phyloP scores from a whole-genome alignment of 768 basidiomycete species.

The Fomitopsis pulvina region DNA sequence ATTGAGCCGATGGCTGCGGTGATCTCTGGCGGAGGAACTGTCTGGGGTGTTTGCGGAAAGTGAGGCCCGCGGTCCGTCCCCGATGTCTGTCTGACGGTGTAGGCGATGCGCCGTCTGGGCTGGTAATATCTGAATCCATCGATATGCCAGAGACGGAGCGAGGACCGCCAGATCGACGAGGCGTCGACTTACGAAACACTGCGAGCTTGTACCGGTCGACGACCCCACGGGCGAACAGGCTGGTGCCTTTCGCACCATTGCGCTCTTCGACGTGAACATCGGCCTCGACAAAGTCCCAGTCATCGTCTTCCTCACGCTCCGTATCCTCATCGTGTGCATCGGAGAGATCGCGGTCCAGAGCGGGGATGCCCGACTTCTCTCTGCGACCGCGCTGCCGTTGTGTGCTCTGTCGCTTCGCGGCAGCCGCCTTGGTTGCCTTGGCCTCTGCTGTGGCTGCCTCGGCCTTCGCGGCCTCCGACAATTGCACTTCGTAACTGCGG shows the following conservation, averaged over 20 bases:
- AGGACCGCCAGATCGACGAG: constrained; percentile 35
- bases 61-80: constrained; percentile 61
- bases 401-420: constrained; percentile 12
- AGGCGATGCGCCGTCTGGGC: constrained; percentile 33
- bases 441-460: constrained; percentile 2
- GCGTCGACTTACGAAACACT: constrained; percentile 80
- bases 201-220: constrained; percentile 83
- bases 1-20: constrained; percentile 40
- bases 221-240: constrained; percentile 85
- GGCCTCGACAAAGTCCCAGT: constrained; percentile 87
- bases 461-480: constrained; percentile 12
- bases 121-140: constrained; percentile 40
- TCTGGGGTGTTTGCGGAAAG: constrained; percentile 65
- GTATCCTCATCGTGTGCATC: constrained; percentile 43
- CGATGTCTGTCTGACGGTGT: constrained; percentile 49
- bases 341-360: constrained; percentile 66
- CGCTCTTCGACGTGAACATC: constrained; percentile 56
- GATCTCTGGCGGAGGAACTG: constrained; percentile 72
- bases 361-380: constrained; percentile 80
- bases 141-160: constrained; percentile 56
- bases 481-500: constrained; percentile 5
- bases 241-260: constrained; percentile 74
- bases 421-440: constrained; percentile 5
- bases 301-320: constrained; percentile 59
- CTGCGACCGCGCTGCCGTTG: constrained; percentile 39